Base-by-base conservation (phyloP, 352 stramenopile species). In the Plasmopara muralis region DNA sequence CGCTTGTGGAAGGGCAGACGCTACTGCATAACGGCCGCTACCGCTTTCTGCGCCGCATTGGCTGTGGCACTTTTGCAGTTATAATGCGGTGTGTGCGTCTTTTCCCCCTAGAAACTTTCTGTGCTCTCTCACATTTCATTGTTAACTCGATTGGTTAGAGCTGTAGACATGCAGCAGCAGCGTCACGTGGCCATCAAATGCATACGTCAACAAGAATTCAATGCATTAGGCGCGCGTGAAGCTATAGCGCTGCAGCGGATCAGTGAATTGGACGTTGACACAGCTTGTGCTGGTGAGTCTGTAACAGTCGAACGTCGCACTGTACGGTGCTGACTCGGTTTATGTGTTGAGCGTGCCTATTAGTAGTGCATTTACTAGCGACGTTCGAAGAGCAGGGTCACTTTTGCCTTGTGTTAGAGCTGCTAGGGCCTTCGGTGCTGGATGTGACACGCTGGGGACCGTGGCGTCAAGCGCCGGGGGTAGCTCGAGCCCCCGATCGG, bases 361-460 rank as follows among this genome's bases (percentile, higher is more conserved):
- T 34, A 74, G 57, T 88, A 18, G 75, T 90, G 53, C 65, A 66
- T 12, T 44, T 87, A 39, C 47, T 85, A 6, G 66, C 77, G 56
- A 70, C 62, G 40, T 90, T 90, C 58, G 60, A 66, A 31, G 65
- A 87, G 42, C 60, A 69, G 5, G 62, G 52, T 8, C 75, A 74
- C 43, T 72, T 81, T 34, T 88, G 75, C 37, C 69, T 90, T 33
- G 80, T 88, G 50, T 47, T 90, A 25, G 80, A 90, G 64, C 64
- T 85, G 31, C 57, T 90, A 33, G 77, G 70, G 15, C 43, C 71
- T 15, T 60, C 77, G 8, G 97, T 99, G 60, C 70, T 98, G 35
- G 97, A 98, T 53, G 92, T 98, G 62, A 67, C 95, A 7, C 68
- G 93, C 9, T 94, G 93, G 67, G 96, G 96, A 35, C 92, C 85